Base-by-base conservation (phyloP, 352 stramenopile species). In the Globisporangium spinosum region DNA sequence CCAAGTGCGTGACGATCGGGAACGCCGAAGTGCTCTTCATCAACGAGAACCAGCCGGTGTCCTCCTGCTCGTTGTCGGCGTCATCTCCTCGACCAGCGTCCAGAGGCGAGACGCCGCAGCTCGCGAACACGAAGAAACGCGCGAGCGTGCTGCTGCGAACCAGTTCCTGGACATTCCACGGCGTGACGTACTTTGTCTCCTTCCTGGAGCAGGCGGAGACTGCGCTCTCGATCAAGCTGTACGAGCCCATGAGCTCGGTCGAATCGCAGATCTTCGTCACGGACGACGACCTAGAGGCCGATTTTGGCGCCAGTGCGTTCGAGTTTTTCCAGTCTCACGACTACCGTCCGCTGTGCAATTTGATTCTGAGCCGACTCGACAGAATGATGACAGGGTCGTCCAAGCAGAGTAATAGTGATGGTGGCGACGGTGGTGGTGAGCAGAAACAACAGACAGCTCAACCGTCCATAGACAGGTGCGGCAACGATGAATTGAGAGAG, bases 121-220 rank as follows among this genome's bases (percentile, higher is more conserved):
- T 40, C 8, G 15, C 8, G 12, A 15, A 17, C 8, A 70, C 67
- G 13, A 74, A 71, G 9, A 45, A 59, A 35, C 58, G 35, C 25
- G 38, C 38, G 10, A 82, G 70, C 29, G 65, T 82, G 32, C 63
- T 90, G 35, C 56, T 93, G 32, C 77, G 80, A 4, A 90, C 81
- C 27, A 88, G 82, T 70, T 77, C 82, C 32, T 93, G 85, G 85
- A 89, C 72, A 10, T 87, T 89, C 68, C 78, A 75, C 35, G 73
- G 76, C 17, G 77, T 91, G 55, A 85, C 81, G 23, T 93, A 93
- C 62, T 90, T 89, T 59, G 85, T 91, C n/a, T 90, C 82, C n/a
- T 91, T 89, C 64, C 65, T 91, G 17, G 76, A 85, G 38, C 56
- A 74, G 15, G 68, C 72, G 7, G 75, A 72, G 7, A 25, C 73